Conservation (phyloP, 2,329 filamentous ascomycete genomes). For the Exophiala calicioides region DNA sequence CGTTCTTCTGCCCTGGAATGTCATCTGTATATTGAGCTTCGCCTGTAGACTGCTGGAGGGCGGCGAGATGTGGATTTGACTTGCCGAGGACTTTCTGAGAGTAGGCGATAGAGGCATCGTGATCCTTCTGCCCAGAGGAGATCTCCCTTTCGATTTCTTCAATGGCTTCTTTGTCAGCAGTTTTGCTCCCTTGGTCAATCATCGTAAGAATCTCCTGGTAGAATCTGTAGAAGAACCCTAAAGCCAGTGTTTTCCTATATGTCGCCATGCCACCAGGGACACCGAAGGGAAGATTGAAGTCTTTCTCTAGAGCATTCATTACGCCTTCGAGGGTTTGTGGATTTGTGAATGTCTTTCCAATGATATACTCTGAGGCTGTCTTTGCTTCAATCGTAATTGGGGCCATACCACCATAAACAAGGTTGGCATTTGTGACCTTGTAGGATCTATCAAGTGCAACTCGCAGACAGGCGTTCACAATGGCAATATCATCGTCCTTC, state of each 20-base stretch:
- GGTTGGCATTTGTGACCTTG: conserved; percentile 69
- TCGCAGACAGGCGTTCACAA: conserved; percentile 84
- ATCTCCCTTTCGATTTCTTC: conserved; percentile 83
- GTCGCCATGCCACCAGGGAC: conserved; percentile 98
- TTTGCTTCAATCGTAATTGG: conserved; percentile 86
- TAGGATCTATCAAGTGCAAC: conserved; percentile 70
- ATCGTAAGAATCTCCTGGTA: conserved; percentile 78
- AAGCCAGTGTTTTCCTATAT: conserved; percentile 84
- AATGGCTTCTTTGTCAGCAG: conserved; percentile 71
- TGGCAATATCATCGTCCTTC: conserved; percentile 98
- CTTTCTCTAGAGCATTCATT: conserved; percentile 84
- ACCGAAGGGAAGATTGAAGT: conserved; percentile 85
- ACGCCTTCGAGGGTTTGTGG: conserved; percentile 81
- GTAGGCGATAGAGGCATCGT: conserved; percentile 73
- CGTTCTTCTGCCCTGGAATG: conserved; percentile 81
- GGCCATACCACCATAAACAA: conserved; percentile 96
- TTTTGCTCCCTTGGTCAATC: conserved; percentile 49
- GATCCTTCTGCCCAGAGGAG: conserved; percentile 77
- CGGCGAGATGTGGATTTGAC: conserved; percentile 82
- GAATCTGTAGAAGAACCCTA: conserved; percentile 96
- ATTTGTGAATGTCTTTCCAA: conserved; percentile 77
- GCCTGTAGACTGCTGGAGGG: conserved; percentile 88
- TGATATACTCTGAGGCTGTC: conserved; percentile 70
- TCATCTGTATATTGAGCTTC: conserved; percentile 97
- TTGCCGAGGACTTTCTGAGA: conserved; percentile 81